Base-by-base conservation (phyloP, 495 filamentous ascomycete genomes). In the Neurospora pannonica region DNA sequence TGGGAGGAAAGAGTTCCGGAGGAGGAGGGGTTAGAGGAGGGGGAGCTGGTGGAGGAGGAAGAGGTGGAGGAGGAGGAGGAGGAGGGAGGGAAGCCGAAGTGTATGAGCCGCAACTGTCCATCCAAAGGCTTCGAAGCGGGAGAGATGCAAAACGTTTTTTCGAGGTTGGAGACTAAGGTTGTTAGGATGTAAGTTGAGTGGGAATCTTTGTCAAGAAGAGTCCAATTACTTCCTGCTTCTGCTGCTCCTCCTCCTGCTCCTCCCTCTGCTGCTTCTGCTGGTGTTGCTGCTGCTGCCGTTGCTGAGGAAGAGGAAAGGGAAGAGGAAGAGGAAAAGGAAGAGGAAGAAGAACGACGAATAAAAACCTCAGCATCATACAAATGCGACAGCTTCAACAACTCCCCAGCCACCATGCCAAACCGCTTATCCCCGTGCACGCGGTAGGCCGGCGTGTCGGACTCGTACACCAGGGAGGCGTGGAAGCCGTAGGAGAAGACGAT, bases 401-500 rank as follows among this genome's bases (percentile, higher is more conserved):
- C 90, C 43, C 89, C 87, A 3, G 93, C 95, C 0, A 93, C 94
- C 86, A 96, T 91, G 72, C 90, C 86, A 82, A 98, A 98, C 2
- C 95, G 87, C 78, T 92, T 88, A 3, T 84, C 85, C 6, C 95
- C 95, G 79, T 88, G 89, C 72, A 86, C 87, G 72, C 94, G 91
- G 77, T 94, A 94, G 71, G 89, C 91, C 1, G 86, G 82, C 1
- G 94, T 93, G 78, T 97, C 94, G 79, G 91, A 93, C 81, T 97
- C 93, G 48, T 92, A 94, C 34, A 98, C 94, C 0, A 98, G 83
- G 17, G 89, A 87, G 40, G 95, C 93, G 80, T 98, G 95, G 73
- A 97, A 88, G 42, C 92, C 95, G 89, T 94, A 97, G 75, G 90
- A 93, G 38, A 90, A 89, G 15, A 97, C 94, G 38, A 97, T 92